These are phyloP conservation scores for Dactylonectria macrodidyma DNA, from an alignment of 2,329 filamentous ascomycete genomes.

Conservation along the genomic window DNA sequence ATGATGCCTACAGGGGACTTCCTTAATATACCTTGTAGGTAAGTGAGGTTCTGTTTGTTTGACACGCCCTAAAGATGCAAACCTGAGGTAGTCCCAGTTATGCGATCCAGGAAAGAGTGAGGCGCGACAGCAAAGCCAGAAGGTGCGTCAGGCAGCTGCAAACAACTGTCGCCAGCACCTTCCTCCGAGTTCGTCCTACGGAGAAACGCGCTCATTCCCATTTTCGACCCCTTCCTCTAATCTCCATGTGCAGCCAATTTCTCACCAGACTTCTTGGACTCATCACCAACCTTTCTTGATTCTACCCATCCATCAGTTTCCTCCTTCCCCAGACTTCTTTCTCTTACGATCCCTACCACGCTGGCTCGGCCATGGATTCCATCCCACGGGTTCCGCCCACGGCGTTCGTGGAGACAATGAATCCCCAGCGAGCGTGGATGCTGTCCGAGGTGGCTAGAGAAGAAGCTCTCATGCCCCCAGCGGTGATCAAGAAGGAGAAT, in stretches of 20 bases:
- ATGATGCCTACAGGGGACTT: no score
- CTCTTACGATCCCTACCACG: not conserved
- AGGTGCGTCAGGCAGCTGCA: not conserved
- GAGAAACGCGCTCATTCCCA: no score
- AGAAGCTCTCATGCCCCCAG: conserved; percentile 11
- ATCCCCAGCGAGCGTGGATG: conserved; percentile 48
- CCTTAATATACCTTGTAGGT: no score
- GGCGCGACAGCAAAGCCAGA: no score
- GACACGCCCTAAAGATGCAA: no score
- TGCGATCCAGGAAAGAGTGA: no score
- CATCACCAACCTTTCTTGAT: not conserved
- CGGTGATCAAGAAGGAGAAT: conserved; percentile 28
- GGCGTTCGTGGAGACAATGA: conserved; percentile 38
- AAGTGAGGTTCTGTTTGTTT: no score
- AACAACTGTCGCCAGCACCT: not conserved
- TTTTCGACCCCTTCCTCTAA: not conserved
- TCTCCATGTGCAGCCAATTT: no score
- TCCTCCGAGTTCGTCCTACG: not conserved
- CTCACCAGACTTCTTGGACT: not conserved
- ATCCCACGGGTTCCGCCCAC: conserved; percentile 13
- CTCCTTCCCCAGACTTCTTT: not conserved
- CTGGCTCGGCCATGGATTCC: not conserved
- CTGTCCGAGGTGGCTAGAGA: conserved; percentile 36
- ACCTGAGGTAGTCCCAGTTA: no score
- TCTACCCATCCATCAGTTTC: not conserved